Evolutionary conservation across 176 grass and related monocot species (phyloP).

Genomic region (Carex myosuroides): DNA sequence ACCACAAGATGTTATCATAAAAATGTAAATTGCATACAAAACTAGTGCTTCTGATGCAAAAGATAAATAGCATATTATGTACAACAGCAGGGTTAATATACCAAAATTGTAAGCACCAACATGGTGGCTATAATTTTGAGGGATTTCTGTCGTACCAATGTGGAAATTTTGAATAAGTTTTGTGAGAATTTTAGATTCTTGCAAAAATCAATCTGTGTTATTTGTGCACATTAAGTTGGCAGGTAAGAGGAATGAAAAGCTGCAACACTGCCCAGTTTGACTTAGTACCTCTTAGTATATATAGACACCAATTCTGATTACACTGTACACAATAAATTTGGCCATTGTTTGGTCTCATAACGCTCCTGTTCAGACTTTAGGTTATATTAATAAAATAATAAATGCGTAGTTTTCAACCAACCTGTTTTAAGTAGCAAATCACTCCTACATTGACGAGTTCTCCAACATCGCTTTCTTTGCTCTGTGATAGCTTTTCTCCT

Average conservation of each 20-base stretch:
- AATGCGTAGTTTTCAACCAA: conserved; percentile 16
- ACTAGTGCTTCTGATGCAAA: neutral
- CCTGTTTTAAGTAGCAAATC: conserved; percentile 99
- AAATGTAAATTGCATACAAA: neutral
- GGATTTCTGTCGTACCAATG: neutral
- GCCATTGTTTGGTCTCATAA: neutral
- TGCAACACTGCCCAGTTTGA: neutral
- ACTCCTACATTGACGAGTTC: conserved; percentile 91
- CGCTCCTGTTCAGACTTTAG: neutral
- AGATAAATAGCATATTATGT: neutral
- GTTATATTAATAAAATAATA: neutral
- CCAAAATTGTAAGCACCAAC: neutral
- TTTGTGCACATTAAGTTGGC: neutral
- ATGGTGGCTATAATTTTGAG: neutral
- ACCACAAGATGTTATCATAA: too few species aligned
- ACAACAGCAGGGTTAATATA: neutral
- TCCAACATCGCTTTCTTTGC: conserved; percentile 83
- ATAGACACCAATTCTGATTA: neutral
- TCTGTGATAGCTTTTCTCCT: conserved; percentile 91
- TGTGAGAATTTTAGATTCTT: neutral
- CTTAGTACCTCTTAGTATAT: neutral
- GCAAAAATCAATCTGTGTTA: neutral
- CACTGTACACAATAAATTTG: neutral
- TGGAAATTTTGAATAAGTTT: neutral
- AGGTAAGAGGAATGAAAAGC: neutral